phyloP scores from a whole-genome alignment of 2,329 filamentous ascomycete genomes.

The Venturia oleaginea region DNA sequence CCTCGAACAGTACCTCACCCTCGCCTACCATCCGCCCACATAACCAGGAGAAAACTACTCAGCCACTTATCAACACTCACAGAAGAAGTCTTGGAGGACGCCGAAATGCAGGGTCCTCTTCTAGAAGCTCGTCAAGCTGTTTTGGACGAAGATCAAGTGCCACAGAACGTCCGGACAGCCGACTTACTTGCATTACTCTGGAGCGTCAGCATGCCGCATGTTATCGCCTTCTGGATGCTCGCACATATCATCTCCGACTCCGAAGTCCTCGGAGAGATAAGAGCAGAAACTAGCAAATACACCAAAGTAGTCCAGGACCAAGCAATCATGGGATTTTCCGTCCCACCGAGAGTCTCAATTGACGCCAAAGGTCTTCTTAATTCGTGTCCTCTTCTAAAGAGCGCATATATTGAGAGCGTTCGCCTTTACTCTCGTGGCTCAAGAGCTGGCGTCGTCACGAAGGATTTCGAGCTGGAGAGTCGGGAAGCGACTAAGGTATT shows the following conservation, averaged over 20 bases:
- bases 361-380: conserved; percentile 31
- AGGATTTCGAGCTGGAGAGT: conserved; percentile 3
- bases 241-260: conserved; percentile 36
- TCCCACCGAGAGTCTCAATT: conserved; percentile 35
- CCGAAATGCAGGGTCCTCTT: not conserved
- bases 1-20: conserved; percentile 13
- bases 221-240: conserved; percentile 39
- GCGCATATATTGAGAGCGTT: conserved; percentile 10
- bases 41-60: conserved; percentile 12
- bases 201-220: conserved; percentile 2
- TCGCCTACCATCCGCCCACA: conserved; percentile 12
- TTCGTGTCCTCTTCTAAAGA: conserved; percentile 37
- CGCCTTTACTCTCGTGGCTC: conserved; percentile 9
- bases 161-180: not conserved
- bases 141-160: conserved; percentile 2
- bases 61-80: conserved; percentile 10
- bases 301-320: conserved; percentile 30
- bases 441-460: not conserved
- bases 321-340: conserved; percentile 33
- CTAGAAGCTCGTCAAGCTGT: not conserved
- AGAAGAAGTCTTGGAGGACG: conserved; percentile 7
- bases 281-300: conserved; percentile 37
- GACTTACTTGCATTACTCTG: conserved; percentile 8
- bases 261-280: conserved; percentile 32
- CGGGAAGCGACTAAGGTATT: not conserved